Base-by-base conservation (phyloP, 2,329 filamentous ascomycete genomes). In the Cytospora mali region DNA sequence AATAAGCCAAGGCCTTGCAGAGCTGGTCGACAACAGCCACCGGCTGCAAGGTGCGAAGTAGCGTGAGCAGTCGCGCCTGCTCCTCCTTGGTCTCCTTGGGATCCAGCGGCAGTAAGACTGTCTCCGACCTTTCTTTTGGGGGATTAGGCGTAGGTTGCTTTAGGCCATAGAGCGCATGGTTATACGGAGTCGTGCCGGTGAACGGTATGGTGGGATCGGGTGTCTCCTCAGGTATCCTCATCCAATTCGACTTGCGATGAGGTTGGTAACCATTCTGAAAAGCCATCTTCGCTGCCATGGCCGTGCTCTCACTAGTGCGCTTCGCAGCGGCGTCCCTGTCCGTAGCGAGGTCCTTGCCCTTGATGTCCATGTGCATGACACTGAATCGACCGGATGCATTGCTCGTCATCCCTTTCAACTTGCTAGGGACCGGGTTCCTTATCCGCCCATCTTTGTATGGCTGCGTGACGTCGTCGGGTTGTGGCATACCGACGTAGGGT, bases 1-100 rank as follows among this genome's bases (percentile, higher is more conserved):
- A 88, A 67, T 85, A 88, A n/a, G 82, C 80, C 59, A 88, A 70
- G 2, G 84, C 86, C 67, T 82, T 87, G 69, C 84, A 88, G 35
- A 89, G 75, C 68, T 87, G 85, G 64, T 88, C 84, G 23, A 88
- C 85, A 0, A 88, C 83, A 3, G 79, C 75, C 10, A 79, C 69
- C 11, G 86, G 85, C 66, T 84, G 79, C 13, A 88, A 74, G 49
- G 78, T 82, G 54, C 82, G 79, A 23, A 89, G 72, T 14, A 88
- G 74, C 6, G 81, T 83, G 52, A 88, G 74, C 2, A 88, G 75
- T 31, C 86, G 81, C 64, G 83, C 81, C 69, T 88, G 86, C 68
- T 89, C 84, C 13, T 77, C 69, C 71, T 87, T 88, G 31, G 79
- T 81, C 67, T 87, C 81, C 21, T 75, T 73, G 1, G 82, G 74